Evolutionary conservation across 2,329 filamentous ascomycete genomes (phyloP).

Genomic region (Aspergillus quadricinctus): DNA sequence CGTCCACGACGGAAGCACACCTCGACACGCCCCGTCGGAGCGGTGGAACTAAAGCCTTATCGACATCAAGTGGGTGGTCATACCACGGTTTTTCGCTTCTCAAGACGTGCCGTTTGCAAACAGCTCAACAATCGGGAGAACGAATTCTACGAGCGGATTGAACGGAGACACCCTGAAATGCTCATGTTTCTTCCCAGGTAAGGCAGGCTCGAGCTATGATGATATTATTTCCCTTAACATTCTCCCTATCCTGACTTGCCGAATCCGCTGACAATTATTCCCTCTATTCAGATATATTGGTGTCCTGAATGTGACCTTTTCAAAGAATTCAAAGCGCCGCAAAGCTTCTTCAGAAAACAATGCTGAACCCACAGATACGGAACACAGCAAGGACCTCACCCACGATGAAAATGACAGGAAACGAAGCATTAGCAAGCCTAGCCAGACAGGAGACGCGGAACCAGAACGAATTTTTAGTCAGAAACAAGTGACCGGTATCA

Average conservation of each 20-base stretch:
- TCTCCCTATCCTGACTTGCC: not conserved
- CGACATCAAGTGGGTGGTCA: conserved; percentile 97
- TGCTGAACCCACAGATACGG: conserved; percentile 14
- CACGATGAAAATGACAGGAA: conserved; percentile 12
- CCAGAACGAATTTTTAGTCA: conserved; percentile 62
- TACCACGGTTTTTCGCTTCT: conserved; percentile 94
- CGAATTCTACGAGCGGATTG: conserved; percentile 96
- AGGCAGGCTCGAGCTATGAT: conserved; percentile 40
- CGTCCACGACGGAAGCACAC: conserved; percentile 27
- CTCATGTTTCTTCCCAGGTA: conserved; percentile 81
- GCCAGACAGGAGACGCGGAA: conserved; percentile 20
- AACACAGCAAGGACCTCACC: conserved; percentile 2
- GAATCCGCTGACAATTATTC: conserved; percentile 1
- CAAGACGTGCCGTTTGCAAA: conserved; percentile 91
- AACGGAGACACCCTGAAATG: conserved; percentile 83
- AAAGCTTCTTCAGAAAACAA: conserved; percentile 39
- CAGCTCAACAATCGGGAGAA: conserved; percentile 97
- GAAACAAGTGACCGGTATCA: conserved; percentile 67
- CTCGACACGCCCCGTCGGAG: conserved; percentile 62
- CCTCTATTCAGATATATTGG: conserved; percentile 73
- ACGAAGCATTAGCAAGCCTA: conserved; percentile 8
- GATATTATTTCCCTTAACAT: conserved; percentile 11
- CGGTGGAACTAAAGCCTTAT: conserved; percentile 94
- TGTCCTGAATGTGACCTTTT: conserved; percentile 92
- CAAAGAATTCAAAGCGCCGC: conserved; percentile 67